Base-by-base conservation (phyloP, 139 green algal genomes). In the Dunaliella primolecta region DNA sequence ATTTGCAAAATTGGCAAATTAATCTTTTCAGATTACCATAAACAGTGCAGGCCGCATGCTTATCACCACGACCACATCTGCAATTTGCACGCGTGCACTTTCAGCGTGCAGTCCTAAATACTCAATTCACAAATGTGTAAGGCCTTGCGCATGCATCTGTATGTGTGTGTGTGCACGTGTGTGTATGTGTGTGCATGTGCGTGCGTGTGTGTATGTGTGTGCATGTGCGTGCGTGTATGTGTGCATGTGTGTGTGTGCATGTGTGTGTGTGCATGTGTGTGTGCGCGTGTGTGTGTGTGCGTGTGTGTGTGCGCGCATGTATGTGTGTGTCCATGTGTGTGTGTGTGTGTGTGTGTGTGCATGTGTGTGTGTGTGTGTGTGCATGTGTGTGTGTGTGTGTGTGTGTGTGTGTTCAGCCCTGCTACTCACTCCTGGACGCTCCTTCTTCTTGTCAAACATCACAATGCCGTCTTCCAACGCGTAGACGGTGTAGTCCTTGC, bases 401-500 rank as follows among this genome's bases (percentile, higher is more conserved):
- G 7, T 21, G 30, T 84, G 80, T 72, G 36, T 74, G 33, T n/a
- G n/a, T n/a, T n/a, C n/a, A n/a, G 27, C 25, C 64, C 72, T 70
- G n/a, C 35, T 46, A 31, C 89, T 72, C 70, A 92, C 89, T 84
- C 70, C 32, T 1, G 86, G 75, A 46, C 78, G 85, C 32, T 85
- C 84, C 74, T 86, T 86, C 87, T 91, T 93, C 91, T 94, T 92
- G 46, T 97, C 91, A 83, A 97, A 99, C 30, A 97, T 85, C 1
- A 99, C 96, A 35, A 99, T 90, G 85, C 96, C 96, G 34, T 95
- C 93, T 29, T 95, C 89, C 3, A 92, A 90, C 2, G 95, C 93
- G 87, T 95, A 99, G 2, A 99, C 87, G 15, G 96, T 99, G 93
- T 96, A 98, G 92, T 99, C 96, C 76, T 94, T 96, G 83, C 96